Evolutionary conservation across 2,329 filamentous ascomycete genomes (phyloP).

Genomic region (Nemania sp.): DNA sequence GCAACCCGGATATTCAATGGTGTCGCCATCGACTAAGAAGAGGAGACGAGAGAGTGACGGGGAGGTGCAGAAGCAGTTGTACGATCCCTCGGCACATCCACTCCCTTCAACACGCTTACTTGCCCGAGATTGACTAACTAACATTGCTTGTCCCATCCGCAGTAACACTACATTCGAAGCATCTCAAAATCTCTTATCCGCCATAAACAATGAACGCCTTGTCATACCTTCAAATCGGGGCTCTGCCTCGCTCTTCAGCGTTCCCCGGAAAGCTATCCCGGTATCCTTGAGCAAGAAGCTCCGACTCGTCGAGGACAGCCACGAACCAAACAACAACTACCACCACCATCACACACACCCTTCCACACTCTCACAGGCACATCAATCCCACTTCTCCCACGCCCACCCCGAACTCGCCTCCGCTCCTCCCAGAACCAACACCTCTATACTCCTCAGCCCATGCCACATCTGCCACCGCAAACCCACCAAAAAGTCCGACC

Average conservation of each 20-base stretch:
- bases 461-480: slow-evolving; percentile 77
- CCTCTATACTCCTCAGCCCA: slow-evolving; percentile 57
- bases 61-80: slow-evolving; percentile 47
- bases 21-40: slow-evolving; percentile 53
- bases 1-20: slow-evolving; percentile 47
- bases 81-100: slow-evolving; percentile 36
- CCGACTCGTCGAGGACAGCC: slow-evolving; percentile 42
- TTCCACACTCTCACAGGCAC: slow-evolving; percentile 19
- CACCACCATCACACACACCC: slow-evolving; percentile 21
- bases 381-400: slow-evolving; percentile 45
- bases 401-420: slow-evolving; percentile 43
- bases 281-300: slow-evolving; percentile 48
- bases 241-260: slow-evolving; percentile 36
- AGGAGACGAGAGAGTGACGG: slow-evolving; percentile 53
- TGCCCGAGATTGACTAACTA: slow-evolving; percentile 31
- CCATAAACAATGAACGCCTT: slow-evolving; percentile 47
- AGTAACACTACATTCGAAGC: slow-evolving; percentile 40
- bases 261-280: slow-evolving; percentile 47
- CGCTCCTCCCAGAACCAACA: slow-evolving; percentile 33
- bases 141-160: slow-evolving; percentile 30
- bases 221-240: slow-evolving; percentile 37
- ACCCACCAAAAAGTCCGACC: slow-evolving; percentile 72
- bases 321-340: slow-evolving; percentile 29
- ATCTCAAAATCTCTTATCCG: slow-evolving; percentile 41
- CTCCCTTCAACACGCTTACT: background rate